Percentiles rank a stretch among this genome's conserved stretches.
phyloP scores from a whole-genome alignment of 129 eudicot species.

The Flaveria linearis region DNA sequence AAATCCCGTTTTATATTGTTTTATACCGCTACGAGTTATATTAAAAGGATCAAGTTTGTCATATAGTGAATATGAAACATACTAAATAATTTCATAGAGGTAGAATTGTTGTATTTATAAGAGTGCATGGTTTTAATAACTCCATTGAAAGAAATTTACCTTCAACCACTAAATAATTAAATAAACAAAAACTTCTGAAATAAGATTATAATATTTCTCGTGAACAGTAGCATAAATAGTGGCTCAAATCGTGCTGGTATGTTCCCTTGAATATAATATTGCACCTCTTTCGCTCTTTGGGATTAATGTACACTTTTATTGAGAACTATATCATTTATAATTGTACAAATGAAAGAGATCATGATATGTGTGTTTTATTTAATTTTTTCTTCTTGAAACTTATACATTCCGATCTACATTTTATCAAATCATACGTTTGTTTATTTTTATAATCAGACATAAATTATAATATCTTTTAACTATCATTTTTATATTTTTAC shows the following conservation, averaged over 20 bases:
- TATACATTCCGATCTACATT: too few species aligned
- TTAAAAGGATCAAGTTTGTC: constrained; percentile 13
- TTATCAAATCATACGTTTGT: too few species aligned
- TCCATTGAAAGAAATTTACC: background rate
- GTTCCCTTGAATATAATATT: constrained; percentile 31
- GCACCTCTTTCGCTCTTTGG: constrained; percentile 24
- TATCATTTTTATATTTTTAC: too few species aligned
- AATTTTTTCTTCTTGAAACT: background rate
- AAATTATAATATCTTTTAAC: too few species aligned
- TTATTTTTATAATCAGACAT: too few species aligned
- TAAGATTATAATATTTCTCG: constrained; percentile 16
- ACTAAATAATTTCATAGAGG: background rate
- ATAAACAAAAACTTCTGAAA: constrained; percentile 18
- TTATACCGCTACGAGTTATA: background rate
- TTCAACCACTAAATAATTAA: background rate
- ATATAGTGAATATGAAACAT: background rate
- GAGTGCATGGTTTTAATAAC: constrained; percentile 8
- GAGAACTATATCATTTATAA: background rate
- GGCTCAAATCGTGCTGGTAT: constrained; percentile 43
- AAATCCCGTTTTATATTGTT: background rate
- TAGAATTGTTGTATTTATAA: background rate
- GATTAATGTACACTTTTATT: constrained; percentile 15
- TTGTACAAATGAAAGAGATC: background rate
- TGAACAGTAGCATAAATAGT: constrained; percentile 35
- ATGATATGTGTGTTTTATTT: background rate